Evolutionary conservation across 2,329 filamentous ascomycete genomes (phyloP), one percentile per base, ranked within the genome.

Genomic region (Exophiala xenobiotica): DNA sequence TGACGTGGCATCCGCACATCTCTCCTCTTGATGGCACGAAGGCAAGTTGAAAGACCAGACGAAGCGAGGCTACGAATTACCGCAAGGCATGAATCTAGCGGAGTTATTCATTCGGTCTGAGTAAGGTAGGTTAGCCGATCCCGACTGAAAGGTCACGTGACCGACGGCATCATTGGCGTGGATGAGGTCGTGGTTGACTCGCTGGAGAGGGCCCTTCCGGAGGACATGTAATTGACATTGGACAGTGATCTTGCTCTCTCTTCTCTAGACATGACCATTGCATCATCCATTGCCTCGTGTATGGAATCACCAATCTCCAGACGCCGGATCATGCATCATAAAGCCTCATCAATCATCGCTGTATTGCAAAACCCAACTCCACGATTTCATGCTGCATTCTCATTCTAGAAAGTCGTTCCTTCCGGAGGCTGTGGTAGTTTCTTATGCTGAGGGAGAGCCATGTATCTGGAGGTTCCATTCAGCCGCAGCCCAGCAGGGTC

Each of bases 391-490:
- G 58, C 56, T 47, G 33, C 35, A 47, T 43, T n/a, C 27, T 35
- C 39, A 12, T 35, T 33, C 47, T 47, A 61, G 49, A 58, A 86
- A 24, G 74, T 85, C 23, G 87, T 83, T 52, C 90, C 91, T 74
- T 99, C 93, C 3, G 88, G 82, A 33, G 93, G 93, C 70, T 99
- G 93, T 9, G 90, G 87, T 23, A 96, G 83, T 75, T 97, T 97
- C 81, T 96, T 96, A 76, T 97, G 87, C 61, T 84, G 79, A 20
- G 88, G 85, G 53, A 91, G 82, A 23, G 92, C 92, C 93, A 99
- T 97, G 70, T 88, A 95, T 72, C 91, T 95, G 60, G 49, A n/a
- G 56, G 39, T n/a, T 46, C 16, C 18, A n/a, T 9, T 46, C 35
- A 49, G 38, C 22, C n/a, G 26, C 22, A 20, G 31, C 26, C 23